These are phyloP conservation scores for Podospora pseudopauciseta DNA, from an alignment of 495 filamentous ascomycete genomes.

Conservation along the genomic window DNA sequence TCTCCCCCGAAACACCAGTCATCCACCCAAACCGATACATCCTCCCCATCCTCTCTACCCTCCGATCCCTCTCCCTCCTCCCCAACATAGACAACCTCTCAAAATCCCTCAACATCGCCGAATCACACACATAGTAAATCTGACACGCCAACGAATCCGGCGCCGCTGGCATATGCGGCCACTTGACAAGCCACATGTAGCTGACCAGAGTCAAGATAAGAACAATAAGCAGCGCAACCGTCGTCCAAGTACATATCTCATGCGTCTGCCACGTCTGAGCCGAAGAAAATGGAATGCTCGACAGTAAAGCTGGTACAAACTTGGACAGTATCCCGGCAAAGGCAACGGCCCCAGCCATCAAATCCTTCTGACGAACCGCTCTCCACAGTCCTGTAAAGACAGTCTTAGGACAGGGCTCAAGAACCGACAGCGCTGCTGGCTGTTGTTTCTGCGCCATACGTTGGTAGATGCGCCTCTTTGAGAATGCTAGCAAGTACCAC, in stretches of 20 bases:
- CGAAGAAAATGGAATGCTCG: conserved; percentile 38
- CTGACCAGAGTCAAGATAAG: conserved; percentile 37
- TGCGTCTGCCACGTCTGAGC: conserved; percentile 35
- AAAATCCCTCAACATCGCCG: conserved; percentile 26
- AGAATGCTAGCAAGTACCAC: not conserved
- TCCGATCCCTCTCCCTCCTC: conserved; percentile 8
- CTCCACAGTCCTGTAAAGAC: conserved; percentile 38
- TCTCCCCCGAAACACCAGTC: conserved; percentile 13
- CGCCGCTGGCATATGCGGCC: conserved; percentile 32
- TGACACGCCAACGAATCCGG: conserved; percentile 29
- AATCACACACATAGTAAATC: conserved; percentile 36
- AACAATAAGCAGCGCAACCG: conserved; percentile 33
- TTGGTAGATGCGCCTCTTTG: conserved; percentile 10
- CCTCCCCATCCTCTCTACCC: conserved; percentile 12
- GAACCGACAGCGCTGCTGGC: conserved; percentile 33
- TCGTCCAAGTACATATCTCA: conserved; percentile 32
- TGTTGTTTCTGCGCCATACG: conserved; percentile 17
- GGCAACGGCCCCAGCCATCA: conserved; percentile 23
- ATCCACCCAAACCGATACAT: conserved; percentile 17
- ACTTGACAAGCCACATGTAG: conserved; percentile 27
- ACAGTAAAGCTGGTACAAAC: conserved; percentile 36
- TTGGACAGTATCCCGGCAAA: conserved; percentile 36
- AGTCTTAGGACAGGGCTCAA: conserved; percentile 34
- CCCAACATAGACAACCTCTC: conserved; percentile 30
- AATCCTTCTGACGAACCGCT: conserved; percentile 22